Evolutionary conservation across 2,329 filamentous ascomycete species (phyloP).

Genomic region (Hypoxylon sp.): DNA sequence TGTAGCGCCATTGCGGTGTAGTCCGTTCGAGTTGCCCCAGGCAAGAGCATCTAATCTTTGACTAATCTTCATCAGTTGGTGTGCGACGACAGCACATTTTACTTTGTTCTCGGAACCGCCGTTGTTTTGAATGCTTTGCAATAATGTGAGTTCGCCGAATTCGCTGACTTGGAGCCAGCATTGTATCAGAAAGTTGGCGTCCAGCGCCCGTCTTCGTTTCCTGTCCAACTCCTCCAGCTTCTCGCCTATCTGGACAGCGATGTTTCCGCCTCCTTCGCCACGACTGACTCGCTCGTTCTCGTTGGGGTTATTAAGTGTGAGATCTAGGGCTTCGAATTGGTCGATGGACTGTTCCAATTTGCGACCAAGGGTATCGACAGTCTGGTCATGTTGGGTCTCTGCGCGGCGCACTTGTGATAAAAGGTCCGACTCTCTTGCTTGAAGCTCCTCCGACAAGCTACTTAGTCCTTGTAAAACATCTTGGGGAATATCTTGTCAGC

Average conservation of each 20-base stretch:
- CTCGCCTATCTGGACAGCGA: conserved; percentile 95
- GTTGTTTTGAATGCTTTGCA: conserved; percentile 89
- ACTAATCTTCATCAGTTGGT: conserved; percentile 94
- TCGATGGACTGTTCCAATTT: conserved; percentile 94
- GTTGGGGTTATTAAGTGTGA: conserved; percentile 77
- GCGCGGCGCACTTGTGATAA: conserved; percentile 90
- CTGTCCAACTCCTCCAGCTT: conserved; percentile 93
- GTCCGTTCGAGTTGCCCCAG: conserved; percentile 74
- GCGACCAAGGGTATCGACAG: conserved; percentile 85
- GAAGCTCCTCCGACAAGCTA: conserved; percentile 83
- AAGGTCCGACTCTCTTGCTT: conserved; percentile 90
- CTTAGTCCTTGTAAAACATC: conserved; percentile 77
- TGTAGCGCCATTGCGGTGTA: conserved; percentile 61
- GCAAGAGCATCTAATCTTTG: conserved; percentile 85
- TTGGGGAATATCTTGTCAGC: conserved; percentile 53
- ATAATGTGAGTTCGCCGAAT: conserved; percentile 83
- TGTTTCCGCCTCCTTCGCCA: conserved; percentile 78
- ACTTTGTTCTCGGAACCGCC: conserved; percentile 93
- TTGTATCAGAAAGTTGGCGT: conserved; percentile 94
- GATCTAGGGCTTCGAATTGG: conserved; percentile 90
- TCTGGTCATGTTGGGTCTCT: conserved; percentile 92
- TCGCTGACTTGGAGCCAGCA: conserved; percentile 98
- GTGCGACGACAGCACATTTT: conserved; percentile 90
- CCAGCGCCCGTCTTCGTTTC: conserved; percentile 88
- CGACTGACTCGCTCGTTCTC: conserved; percentile 61